Conservation (phyloP, 2,329 filamentous ascomycete genomes). For the Domatiomyces globalis region DNA sequence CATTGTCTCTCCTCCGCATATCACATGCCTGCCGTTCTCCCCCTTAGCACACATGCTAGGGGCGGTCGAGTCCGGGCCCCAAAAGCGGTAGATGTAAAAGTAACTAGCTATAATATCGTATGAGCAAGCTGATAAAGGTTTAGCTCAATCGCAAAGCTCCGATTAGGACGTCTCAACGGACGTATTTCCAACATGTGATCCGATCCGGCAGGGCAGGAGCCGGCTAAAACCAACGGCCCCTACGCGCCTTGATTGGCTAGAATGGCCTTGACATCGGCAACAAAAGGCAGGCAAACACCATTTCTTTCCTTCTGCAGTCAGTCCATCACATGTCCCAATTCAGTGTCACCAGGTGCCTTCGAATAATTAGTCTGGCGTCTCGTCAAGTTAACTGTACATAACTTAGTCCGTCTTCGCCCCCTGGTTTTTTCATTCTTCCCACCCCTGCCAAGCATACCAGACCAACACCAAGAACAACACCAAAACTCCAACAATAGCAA, state of each 20-base stretch:
- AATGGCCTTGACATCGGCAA: not conserved
- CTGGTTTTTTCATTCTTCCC: not conserved
- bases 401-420: too few relatives aligned
- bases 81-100: not conserved
- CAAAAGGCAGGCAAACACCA: too few relatives aligned
- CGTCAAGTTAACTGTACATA: too few relatives aligned
- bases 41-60: too few relatives aligned
- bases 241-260: not conserved
- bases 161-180: not conserved
- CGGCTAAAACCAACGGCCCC: not conserved
- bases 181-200: not conserved
- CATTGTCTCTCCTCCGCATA: not conserved
- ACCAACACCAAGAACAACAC: not conserved
- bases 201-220: not conserved
- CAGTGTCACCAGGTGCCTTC: too few relatives aligned
- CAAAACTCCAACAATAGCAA: not conserved
- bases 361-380: too few relatives aligned
- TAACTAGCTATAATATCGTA: not conserved
- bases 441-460: not conserved
- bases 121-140: not conserved
- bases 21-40: not conserved
- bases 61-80: too few relatives aligned
- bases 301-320: too few relatives aligned
- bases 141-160: too few relatives aligned
- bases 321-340: too few relatives aligned